Evolutionary conservation across 164 flowering plant genomes (phyloP), one percentile per base, ranked within the genome.

Genomic region (Kalanchoe fedtschenkoi): DNA sequence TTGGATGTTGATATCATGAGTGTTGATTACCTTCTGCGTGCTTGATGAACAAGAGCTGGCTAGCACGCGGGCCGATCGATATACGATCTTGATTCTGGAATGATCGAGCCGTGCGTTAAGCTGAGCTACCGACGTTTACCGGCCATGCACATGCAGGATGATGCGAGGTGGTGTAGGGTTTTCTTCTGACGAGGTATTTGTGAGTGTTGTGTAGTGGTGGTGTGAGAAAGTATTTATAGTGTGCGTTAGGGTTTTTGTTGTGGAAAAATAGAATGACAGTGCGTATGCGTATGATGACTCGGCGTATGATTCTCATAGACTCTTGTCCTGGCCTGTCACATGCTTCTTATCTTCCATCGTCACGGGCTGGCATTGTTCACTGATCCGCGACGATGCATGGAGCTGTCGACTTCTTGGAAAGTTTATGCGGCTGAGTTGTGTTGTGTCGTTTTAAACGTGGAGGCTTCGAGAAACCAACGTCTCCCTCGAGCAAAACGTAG

Each of bases 191-290:
- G 39, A 37, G 8, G 39, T n/a, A n/a, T n/a, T n/a, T n/a, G 13
- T 15, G 11, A 37, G 55, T 47, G 28, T 10, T 47, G 55, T 47
- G 55, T 47, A 44, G 51, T n/a, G 24, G 51, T n/a, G 51, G 3
- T 44, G 24, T 44, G n/a, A 10, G 51, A n/a, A 44, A 51, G 56
- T 51, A 51, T 51, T 51, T 51, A 51, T 51, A 51, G 43, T 1
- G 32, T 10, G 56, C 10, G 30, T 30, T 24, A 24, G 28, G 32
- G 24, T 51, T 47, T 24, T 22, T 22, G 39, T 37, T 15, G 39
- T 47, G 32, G 21, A 26, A 51, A 51, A 51, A 51, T 51, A 24
- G 56, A 51, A 26, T 51, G 55, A 51, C 32, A 26, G 26, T 13
- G 56, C 56, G 21, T 42, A 14, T 19, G n/a, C n/a, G n/a, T 44